Percentiles rank a stretch among this genome's conserved stretches.
Evolutionary conservation across 2,329 filamentous ascomycete genomes (phyloP).

Genomic region (Calonectria pseudoreteaudii): DNA sequence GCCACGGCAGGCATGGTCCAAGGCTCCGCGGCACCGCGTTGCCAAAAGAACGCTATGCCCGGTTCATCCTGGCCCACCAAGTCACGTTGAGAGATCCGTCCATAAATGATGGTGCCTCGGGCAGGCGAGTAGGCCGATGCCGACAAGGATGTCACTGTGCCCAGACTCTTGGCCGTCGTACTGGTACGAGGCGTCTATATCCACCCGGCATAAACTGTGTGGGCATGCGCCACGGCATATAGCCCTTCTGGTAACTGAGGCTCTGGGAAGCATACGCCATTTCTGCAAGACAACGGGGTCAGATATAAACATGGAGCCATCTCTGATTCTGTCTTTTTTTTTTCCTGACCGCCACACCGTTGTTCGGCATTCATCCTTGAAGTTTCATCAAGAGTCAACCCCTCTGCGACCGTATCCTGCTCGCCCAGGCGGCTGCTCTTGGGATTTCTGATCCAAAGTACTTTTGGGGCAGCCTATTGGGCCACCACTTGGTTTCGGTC

Average conservation of each 20-base stretch:
- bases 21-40: conserved; percentile 25
- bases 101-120: conserved; percentile 23
- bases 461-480: conserved; percentile 19
- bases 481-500: conserved; percentile 17
- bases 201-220: conserved; percentile 17
- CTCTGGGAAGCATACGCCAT: neutral
- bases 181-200: conserved; percentile 30
- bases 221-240: conserved; percentile 12
- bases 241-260: conserved; percentile 3
- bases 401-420: neutral
- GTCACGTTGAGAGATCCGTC: conserved; percentile 18
- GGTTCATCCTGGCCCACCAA: conserved; percentile 16
- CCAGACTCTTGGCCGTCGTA: conserved; percentile 32
- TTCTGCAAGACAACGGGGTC: conserved; percentile 6
- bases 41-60: conserved; percentile 12
- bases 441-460: conserved; percentile 13
- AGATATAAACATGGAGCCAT: neutral
- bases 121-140: conserved; percentile 25
- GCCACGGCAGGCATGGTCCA: conserved; percentile 28
- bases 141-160: conserved; percentile 25
- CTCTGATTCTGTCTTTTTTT: neutral
- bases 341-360: conserved; percentile 4
- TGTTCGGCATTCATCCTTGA: neutral
- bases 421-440: neutral
- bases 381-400: neutral